Percentiles rank a stretch among this genome's conserved stretches.
Evolutionary conservation across 2,329 filamentous ascomycete genomes (phyloP).

Genomic region (Aphanoascus verrucosus): DNA sequence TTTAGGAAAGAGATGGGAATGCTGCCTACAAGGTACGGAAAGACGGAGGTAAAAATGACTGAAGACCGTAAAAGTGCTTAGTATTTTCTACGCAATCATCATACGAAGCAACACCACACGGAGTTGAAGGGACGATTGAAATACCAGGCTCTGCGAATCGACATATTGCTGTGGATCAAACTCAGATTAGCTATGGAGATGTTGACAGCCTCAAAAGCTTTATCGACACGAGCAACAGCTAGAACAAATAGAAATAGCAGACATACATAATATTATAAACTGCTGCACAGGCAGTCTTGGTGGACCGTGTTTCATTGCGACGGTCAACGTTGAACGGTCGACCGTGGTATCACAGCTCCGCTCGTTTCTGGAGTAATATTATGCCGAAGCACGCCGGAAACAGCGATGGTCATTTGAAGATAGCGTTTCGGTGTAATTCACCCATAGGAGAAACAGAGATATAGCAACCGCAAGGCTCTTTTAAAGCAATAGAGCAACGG

Average conservation of each 20-base stretch:
- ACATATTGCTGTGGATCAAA: constrained; percentile 51
- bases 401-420: too few relatives aligned
- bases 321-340: background rate
- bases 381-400: background rate
- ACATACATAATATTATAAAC: constrained; percentile 63
- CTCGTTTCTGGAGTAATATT: background rate
- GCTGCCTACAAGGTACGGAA: constrained; percentile 44
- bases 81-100: constrained; percentile 8
- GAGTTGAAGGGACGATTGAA: constrained; percentile 24
- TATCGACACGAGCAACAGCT: background rate
- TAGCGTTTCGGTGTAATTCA: too few relatives aligned
- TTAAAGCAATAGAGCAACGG: too few relatives aligned
- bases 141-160: constrained; percentile 61
- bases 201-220: background rate
- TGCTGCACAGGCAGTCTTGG: constrained; percentile 63
- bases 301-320: background rate
- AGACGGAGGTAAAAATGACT: constrained; percentile 56
- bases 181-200: background rate
- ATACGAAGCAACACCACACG: background rate
- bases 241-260: background rate
- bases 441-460: background rate
- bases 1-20: constrained; percentile 1
- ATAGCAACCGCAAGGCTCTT: too few relatives aligned
- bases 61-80: constrained; percentile 9
- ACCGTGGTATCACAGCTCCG: background rate